Evolutionary conservation across 306 rosid species (phyloP).

Genomic region (Glycine tomentella): DNA sequence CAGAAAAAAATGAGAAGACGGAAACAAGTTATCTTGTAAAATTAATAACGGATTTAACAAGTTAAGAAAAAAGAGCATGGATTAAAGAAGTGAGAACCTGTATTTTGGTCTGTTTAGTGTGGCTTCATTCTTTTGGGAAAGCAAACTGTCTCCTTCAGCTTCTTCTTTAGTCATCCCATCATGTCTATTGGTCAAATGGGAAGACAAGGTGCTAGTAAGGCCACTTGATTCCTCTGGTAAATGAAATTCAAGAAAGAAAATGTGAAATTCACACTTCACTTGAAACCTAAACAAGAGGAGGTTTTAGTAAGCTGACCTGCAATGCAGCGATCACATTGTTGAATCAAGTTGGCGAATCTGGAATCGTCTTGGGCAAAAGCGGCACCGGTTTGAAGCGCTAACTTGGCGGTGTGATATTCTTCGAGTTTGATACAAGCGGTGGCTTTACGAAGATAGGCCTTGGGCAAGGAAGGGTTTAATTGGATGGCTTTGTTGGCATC

Average conservation of each 20-base stretch:
- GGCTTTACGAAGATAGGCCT: slow-evolving; percentile 89
- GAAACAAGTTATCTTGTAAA: slow-evolving; percentile 13
- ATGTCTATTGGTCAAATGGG: slow-evolving; percentile 27
- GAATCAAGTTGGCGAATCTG: slow-evolving; percentile 67
- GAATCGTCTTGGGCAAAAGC: slow-evolving; percentile 64
- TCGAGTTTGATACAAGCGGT: slow-evolving; percentile 85
- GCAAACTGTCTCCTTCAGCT: slow-evolving; percentile 35
- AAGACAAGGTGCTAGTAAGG: slow-evolving; percentile 25
- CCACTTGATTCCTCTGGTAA: slow-evolving; percentile 52
- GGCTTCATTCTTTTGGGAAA: slow-evolving; percentile 32
- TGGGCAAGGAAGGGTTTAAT: slow-evolving; percentile 60
- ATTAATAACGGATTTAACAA: slow-evolving; percentile 13
- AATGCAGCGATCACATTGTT: slow-evolving; percentile 70
- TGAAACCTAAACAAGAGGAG: too few relatives aligned
- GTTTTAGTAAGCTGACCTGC: slow-evolving; percentile 54
- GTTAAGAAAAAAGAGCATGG: background rate
- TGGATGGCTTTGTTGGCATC: slow-evolving; percentile 86
- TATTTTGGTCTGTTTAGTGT: slow-evolving; percentile 55
- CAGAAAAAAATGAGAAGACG: background rate
- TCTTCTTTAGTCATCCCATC: slow-evolving; percentile 41
- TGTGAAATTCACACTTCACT: background rate
- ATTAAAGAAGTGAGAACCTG: slow-evolving; percentile 50
- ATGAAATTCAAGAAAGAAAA: slow-evolving; percentile 11
- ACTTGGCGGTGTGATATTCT: slow-evolving; percentile 89
- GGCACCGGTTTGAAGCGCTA: slow-evolving; percentile 78